phyloP scores from a whole-genome alignment of 176 grass and related monocot genomes.

The Neostapfia colusana region DNA sequence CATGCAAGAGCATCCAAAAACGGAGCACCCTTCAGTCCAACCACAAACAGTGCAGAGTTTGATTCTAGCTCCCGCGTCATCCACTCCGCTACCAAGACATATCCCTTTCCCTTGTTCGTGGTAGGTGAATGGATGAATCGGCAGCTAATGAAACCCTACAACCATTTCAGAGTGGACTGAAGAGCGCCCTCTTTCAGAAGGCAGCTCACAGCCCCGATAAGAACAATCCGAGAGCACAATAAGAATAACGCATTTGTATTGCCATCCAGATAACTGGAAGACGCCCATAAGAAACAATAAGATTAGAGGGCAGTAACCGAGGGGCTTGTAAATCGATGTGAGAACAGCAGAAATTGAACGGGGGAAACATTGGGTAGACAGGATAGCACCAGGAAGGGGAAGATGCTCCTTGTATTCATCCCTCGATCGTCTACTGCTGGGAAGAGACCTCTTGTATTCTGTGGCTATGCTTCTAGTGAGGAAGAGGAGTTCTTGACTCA shows the following conservation, averaged over 20 bases:
- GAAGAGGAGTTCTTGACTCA: neutral
- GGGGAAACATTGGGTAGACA: neutral
- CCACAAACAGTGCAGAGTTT: slow-evolving; percentile 58
- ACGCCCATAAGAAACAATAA: neutral
- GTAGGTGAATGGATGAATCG: slow-evolving; percentile 75
- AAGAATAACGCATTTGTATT: neutral
- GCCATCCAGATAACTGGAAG: slow-evolving; percentile 5
- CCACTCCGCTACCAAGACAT: slow-evolving; percentile 69
- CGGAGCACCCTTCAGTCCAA: slow-evolving; percentile 99
- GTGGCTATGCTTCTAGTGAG: neutral
- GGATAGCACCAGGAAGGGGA: neutral
- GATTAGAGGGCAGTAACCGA: neutral
- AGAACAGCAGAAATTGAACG: neutral
- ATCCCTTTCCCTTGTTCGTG: slow-evolving; percentile 27
- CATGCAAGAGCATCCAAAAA: slow-evolving; percentile 33
- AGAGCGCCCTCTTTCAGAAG: slow-evolving; percentile 71
- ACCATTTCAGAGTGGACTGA: slow-evolving; percentile 80
- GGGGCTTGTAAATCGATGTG: neutral
- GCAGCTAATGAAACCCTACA: slow-evolving; percentile 78
- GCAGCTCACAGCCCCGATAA: neutral
- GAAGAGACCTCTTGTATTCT: neutral
- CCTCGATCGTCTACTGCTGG: neutral
- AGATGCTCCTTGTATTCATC: neutral
- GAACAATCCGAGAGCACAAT: neutral
- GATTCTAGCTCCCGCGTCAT: slow-evolving; percentile 77